Base-by-base conservation (phyloP, 2,329 filamentous ascomycete genomes). In the Hypomyces rosellus region DNA sequence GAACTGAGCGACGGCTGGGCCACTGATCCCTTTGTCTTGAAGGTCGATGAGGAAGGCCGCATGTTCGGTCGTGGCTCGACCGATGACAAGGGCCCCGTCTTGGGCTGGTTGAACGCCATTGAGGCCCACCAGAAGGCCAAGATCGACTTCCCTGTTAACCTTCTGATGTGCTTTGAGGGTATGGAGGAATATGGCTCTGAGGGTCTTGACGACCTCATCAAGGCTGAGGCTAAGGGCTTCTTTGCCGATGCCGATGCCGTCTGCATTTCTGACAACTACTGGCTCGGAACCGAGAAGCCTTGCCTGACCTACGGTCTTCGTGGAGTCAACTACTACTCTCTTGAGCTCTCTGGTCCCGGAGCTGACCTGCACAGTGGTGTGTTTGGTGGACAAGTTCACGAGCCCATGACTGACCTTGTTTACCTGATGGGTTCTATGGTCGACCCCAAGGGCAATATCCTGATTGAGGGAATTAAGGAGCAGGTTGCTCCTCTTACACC, bases 161-260 rank as follows among this genome's bases (percentile, higher is more conserved):
- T 99, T 58, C 82, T 99, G 57, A 97, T 96, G 89, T 99, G 93
- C 77, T 97, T 99, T 62, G 93, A 99, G 77, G 93, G 93, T 45
- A 99, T 99, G 93, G 93, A 99, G 74, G 93, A 99, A 75, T 96
- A 95, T 68, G 93, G 93, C 46, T 96, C 91, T 0, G 92, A 97
- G 68, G 93, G 93, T 36, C 79, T 99, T 49, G 93, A 99, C 64
- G 92, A 96, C 61, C 87, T 97, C 59, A 96, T 99, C 71, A 79
- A 87, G 59, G 85, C 81, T 43, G 93, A 99, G 74, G 90, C 87
- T 58, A 89, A 95, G 74, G 87, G 88, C 62, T 97, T 85, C 77
- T 99, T 99, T 75, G 89, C 89, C 64, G 92, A 96, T 62, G 84
- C 90, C 34, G 93, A 99, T 59, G 93, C 91, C 5, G 89, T 97